Evolutionary conservation across 208 protist genomes (phyloP).

Genomic region (Wallacemonas rigidus): DNA sequence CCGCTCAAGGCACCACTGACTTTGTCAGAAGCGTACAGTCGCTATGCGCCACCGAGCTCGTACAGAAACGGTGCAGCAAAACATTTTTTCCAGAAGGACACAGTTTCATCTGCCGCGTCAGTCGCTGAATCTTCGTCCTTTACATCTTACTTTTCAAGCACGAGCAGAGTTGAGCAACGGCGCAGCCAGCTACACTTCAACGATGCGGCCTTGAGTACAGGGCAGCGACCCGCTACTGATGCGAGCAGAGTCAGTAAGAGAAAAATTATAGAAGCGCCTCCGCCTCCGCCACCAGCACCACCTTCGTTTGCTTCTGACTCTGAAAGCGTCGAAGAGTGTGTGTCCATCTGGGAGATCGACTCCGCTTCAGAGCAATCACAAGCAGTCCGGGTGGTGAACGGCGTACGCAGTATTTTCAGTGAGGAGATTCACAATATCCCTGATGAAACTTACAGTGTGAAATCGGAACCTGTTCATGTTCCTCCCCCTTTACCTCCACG

Average conservation of each 20-base stretch:
- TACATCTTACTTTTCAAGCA: slow-evolving; percentile 13
- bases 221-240: background rate
- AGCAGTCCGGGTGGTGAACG: too few species aligned
- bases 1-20: background rate
- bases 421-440: background rate
- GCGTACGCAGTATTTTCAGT: background rate
- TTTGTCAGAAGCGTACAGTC: slow-evolving; percentile 14
- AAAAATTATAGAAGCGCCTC: background rate
- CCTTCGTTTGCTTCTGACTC: background rate
- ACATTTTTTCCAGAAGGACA: slow-evolving; percentile 1
- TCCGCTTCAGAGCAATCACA: background rate
- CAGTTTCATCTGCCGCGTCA: background rate
- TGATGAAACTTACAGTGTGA: background rate
- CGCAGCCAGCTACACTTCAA: slow-evolving; percentile 9
- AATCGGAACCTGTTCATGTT: background rate
- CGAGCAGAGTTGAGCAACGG: slow-evolving; percentile 12
- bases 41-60: slow-evolving; percentile 8
- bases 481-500: background rate
- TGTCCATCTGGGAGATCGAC: slow-evolving; percentile 12
- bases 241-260: background rate
- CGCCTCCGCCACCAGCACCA: slow-evolving; percentile 4
- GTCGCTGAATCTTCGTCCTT: slow-evolving; percentile 15
- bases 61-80: slow-evolving; percentile 1
- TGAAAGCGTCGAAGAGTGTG: background rate
- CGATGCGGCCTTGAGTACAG: background rate